Evolutionary conservation across 345 rosid genomes (phyloP), one percentile per base, ranked within the genome.

Genomic region (Populus simonii): DNA sequence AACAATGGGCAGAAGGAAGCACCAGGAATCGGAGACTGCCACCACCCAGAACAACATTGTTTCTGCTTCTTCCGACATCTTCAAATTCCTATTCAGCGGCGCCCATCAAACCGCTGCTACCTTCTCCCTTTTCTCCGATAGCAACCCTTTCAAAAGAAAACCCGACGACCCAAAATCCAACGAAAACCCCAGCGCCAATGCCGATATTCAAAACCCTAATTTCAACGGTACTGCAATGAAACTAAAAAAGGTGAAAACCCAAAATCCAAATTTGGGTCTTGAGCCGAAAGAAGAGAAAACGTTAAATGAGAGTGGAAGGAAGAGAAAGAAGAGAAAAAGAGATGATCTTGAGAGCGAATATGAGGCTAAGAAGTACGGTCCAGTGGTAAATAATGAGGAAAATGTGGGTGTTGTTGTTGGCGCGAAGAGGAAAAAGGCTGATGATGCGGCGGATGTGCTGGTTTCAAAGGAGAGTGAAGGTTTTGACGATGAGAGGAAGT

Each of bases 401-500:
- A 79, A 59, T 22, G 70, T 10, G 27, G 78, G 38, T 29, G 76
- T 45, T 41, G 80, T 72, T 59, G 91, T 85, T 45, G 98, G 98
- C 23, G 87, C 87, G 85, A 92, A 91, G 89, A 90, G 95, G 91
- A 96, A 94, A 84, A 89, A 89, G 82, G 79, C 83, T 13, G 97
- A 90, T 69, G 88, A 88, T 74, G 88, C 74, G 2, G 87, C 70
- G 11, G 91, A 88, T 69, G 45, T 82, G 59, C 53, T 87, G 89
- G 86, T 82, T 71, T 80, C 86, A 1, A 88, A 87, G 53, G 97
- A 79, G 3, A 57, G 36, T 27, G 85, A 90, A 80, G 96, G 97
- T 0, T 96, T 92, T 76, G 99, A 96, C 66, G 98, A 94, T 59
- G 98, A 96, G 76, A 85, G 74, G 49, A 96, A 92, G 93, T 89